Evolutionary conservation across 495 filamentous ascomycete species (phyloP), one percentile per base, ranked within the genome.

Genomic region (Daldinia childiae): DNA sequence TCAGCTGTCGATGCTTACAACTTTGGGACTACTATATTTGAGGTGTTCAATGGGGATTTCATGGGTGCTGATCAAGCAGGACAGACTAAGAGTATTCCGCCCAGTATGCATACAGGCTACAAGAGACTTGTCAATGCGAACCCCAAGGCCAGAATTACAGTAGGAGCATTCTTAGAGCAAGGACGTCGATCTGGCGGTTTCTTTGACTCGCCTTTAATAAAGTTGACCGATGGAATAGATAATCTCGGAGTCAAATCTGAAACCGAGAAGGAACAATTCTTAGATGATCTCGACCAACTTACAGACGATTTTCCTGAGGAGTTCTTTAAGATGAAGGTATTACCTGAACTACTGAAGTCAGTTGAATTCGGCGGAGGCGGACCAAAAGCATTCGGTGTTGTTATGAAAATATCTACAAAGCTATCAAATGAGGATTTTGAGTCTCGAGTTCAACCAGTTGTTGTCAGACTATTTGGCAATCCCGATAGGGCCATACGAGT

Each of bases 361-460:
- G 93, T 99, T 8, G 95, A 99, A 74, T 99, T 97, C 79, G 96
- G 95, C 26, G 95, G 95, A 26, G 95, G 96, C 43, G 95, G 95
- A 0, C 91, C 95, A 0, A 97, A 97, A 73, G 94, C 96, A 6
- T 93, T 99, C 63, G 82, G 84, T 0, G 89, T 95, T 6, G 91
- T 97, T 17, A 88, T 98, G 82, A 95, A 95, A 74, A 97, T 99
- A 74, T 89, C 92, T 12, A 82, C 88, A 27, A 98, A 97, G 74
- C 77, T 98, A 27, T 88, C 93, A 0, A 90, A 91, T 58, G 95
- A 98, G 1, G 94, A 99, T 76, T 99, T 93, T 79, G 93, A 96
- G 38, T 76, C 86, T 3, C 91, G 88, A 64, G 84, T 99, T 60
- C 95, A 91, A 0, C 95, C 95, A 1, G 92, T 94, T 45, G 84